Evolutionary conservation across 1,284 basidiomycete genomes (phyloP).

Genomic region (Xerocomus minutiporus): DNA sequence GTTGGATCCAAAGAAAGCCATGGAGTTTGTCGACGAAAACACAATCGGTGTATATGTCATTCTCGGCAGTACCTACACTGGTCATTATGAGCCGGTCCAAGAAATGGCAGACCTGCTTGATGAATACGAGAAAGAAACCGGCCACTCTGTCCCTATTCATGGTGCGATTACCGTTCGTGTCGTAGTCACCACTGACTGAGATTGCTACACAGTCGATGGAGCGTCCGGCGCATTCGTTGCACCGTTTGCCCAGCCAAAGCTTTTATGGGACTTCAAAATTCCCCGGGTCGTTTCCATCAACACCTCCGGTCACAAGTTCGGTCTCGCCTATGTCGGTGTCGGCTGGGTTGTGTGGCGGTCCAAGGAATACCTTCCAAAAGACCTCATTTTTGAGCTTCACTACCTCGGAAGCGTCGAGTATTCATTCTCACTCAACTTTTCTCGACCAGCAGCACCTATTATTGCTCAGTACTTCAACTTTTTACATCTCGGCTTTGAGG

Average conservation of each 20-base stretch:
- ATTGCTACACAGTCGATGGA: conserved; percentile 52
- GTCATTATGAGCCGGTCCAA: conserved; percentile 89
- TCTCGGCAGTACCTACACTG: conserved; percentile 86
- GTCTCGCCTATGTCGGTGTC: conserved; percentile 81
- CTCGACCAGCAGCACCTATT: conserved; percentile 85
- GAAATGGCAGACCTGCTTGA: conserved; percentile 85
- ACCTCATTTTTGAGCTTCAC: conserved; percentile 91
- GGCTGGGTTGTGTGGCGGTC: conserved; percentile 87
- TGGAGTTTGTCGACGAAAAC: conserved; percentile 90
- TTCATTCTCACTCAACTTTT: conserved; percentile 93
- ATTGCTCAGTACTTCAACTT: conserved; percentile 93
- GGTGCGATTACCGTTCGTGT: conserved; percentile 41
- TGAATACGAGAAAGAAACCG: conserved; percentile 79
- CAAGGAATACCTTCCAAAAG: conserved; percentile 74
- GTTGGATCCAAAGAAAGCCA: conserved; percentile 78
- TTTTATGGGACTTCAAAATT: conserved; percentile 83
- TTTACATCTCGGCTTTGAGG: conserved; percentile 79
- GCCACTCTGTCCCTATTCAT: conserved; percentile 80
- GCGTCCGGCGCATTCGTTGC: conserved; percentile 84
- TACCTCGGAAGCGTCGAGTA: conserved; percentile 64
- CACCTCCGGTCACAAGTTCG: conserved; percentile 87
- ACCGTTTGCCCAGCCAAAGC: conserved; percentile 76
- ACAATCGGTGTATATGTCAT: conserved; percentile 83
- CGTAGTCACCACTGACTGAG: not conserved
- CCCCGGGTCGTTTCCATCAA: conserved; percentile 89